These are phyloP conservation scores for Gnomoniopsis smithogilvyi DNA, from an alignment of 2,329 filamentous ascomycete species.

Conservation along the genomic window DNA sequence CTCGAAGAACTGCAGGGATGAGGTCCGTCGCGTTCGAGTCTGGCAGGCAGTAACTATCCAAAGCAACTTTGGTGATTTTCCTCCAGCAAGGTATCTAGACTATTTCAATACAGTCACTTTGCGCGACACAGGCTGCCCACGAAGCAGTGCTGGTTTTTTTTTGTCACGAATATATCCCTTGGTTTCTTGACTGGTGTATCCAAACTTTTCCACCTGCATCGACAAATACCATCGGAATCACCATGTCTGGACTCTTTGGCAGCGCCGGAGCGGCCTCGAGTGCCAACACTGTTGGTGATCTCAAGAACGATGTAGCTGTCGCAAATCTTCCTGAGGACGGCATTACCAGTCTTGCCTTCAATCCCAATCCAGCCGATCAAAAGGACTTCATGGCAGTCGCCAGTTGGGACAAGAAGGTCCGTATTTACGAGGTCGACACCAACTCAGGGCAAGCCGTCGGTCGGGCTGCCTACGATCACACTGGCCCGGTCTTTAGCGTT, in stretches of 20 bases:
- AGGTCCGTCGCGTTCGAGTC: not conserved
- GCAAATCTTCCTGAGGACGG: conserved; percentile 79
- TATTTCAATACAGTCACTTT: not conserved
- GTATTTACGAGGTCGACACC: conserved; percentile 84
- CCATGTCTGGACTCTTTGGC: conserved; percentile 65
- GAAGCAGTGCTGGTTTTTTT: not conserved
- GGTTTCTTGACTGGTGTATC: not conserved
- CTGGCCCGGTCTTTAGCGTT: conserved; percentile 77
- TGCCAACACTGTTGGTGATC: conserved; percentile 78
- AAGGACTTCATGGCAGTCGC: conserved; percentile 81
- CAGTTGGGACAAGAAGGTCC: conserved; percentile 97
- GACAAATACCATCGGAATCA: conserved; percentile 18
- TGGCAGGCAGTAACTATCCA: not conserved
- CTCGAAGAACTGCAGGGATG: conserved; percentile 5
- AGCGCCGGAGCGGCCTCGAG: conserved; percentile 46
- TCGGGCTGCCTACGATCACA: conserved; percentile 82
- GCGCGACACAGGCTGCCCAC: not conserved
- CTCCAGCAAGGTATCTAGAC: not conserved
- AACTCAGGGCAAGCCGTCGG: conserved; percentile 74
- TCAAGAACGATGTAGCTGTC: conserved; percentile 83
- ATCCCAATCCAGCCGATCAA: conserved; percentile 45
- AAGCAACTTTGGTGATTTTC: conserved; percentile 10
- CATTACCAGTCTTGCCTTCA: conserved; percentile 81
- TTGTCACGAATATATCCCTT: not conserved
- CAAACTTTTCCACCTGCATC: not conserved